These are phyloP conservation scores for Aplosporella prunicola DNA, from an alignment of 2,329 filamentous ascomycete genomes.

Conservation along the genomic window DNA sequence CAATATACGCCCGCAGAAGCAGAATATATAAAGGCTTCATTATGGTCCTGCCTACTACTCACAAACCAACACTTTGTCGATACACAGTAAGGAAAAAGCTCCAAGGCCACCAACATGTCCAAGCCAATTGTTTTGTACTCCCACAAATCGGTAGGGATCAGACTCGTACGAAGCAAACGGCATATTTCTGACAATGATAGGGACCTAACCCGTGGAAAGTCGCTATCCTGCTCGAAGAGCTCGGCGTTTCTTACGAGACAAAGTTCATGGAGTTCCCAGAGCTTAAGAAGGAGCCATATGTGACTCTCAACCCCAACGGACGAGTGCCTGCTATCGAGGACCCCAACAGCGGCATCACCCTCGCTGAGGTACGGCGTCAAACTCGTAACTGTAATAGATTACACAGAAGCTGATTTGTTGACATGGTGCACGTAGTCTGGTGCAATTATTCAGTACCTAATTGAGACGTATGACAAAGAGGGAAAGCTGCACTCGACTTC, in stretches of 20 bases:
- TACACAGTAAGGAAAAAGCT: no score
- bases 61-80: no score
- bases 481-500: slow-evolving; percentile 28
- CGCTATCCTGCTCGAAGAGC: slow-evolving; percentile 36
- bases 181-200: no score
- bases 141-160: slow-evolving; percentile 2
- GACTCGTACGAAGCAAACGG: no score
- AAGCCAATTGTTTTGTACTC: slow-evolving; percentile 11
- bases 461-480: slow-evolving; percentile 36
- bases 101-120: slow-evolving; percentile 8
- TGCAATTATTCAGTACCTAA: slow-evolving; percentile 35
- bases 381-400: background rate
- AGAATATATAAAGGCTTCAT: no score
- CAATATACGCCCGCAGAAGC: no score
- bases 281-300: slow-evolving; percentile 29
- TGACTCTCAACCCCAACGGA: slow-evolving; percentile 31
- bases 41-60: no score
- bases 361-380: slow-evolving; percentile 23
- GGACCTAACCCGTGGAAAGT: slow-evolving; percentile 35
- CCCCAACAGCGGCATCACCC: slow-evolving; percentile 32
- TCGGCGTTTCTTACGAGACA: slow-evolving; percentile 30
- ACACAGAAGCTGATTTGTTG: slow-evolving; percentile 1
- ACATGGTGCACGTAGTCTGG: slow-evolving; percentile 26
- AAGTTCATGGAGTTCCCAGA: slow-evolving; percentile 28
- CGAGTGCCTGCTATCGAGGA: slow-evolving; percentile 34